Evolutionary conservation across 306 rosid genomes (phyloP), one percentile per base, ranked within the genome.

Genomic region (Sophora flavescens): DNA sequence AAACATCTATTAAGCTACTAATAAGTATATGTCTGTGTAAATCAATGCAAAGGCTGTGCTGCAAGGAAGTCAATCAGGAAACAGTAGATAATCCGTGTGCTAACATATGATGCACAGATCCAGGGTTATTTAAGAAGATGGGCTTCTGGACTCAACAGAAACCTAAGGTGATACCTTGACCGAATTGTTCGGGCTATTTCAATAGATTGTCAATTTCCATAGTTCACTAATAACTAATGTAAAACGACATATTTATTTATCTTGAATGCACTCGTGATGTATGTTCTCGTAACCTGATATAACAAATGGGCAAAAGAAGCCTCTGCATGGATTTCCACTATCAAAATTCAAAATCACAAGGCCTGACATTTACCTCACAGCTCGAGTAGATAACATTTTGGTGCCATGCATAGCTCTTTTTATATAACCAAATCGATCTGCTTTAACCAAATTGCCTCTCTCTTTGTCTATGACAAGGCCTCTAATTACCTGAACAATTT

Each of bases 381-480:
- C 96, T 71, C 87, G 88, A 63, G 90, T 90, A 77, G 98, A 95
- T 42, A 95, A 83, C 98, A 95, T 95, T 64, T 71, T 70, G 67
- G 98, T 92, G 67, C 98, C 98, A 72, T 95, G 98, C 97, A 95
- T 92, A 66, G 97, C 98, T 86, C 98, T 90, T 82, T 92, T 87
- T 28, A 95, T 45, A 78, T 95, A 92, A 81, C 98, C 97, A 84
- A 95, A 95, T 58, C 98, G 93, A 80, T 95, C 98, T 73, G 98
- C 88, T 87, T 92, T 95, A 53, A 95, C 98, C 86, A 95, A 85
- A 84, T 95, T 95, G 54, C 98, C 98, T 69, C 80, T 92, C 83
- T 90, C 96, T 86, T 92, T 95, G 88, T 95, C 98, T 81, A 95
- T 92, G 73, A 95, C 98, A 58, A 95, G 98, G 79, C 98, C 98